A percentile compares a stretch with the other conserved stretches of the same genome.
phyloP scores from a whole-genome alignment of 352 stramenopile genomes.

The Pythium sukuiense region DNA sequence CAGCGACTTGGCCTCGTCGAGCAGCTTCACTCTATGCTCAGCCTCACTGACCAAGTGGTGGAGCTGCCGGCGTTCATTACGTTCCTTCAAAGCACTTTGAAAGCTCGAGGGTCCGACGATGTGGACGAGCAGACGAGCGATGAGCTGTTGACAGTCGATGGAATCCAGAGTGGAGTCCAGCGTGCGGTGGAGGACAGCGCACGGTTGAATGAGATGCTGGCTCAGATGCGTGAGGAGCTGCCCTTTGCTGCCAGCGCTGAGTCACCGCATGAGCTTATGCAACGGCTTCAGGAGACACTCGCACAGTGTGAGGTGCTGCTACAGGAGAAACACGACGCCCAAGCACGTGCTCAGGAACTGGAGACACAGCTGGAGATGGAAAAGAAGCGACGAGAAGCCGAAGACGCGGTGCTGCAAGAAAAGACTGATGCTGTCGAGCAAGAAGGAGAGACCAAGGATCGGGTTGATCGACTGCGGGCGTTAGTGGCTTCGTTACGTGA shows the following conservation, averaged over 20 bases:
- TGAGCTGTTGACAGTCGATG: background rate
- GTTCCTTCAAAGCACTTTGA: conserved; percentile 23
- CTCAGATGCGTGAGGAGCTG: conserved; percentile 24
- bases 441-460: conserved; percentile 5
- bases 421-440: background rate
- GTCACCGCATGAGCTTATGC: conserved; percentile 35
- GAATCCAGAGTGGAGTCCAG: background rate
- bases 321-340: conserved; percentile 7
- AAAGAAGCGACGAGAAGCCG: conserved; percentile 24
- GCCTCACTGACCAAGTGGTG: conserved; percentile 29
- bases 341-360: conserved; percentile 23
- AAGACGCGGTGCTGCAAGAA: conserved; percentile 28
- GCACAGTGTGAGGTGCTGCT: conserved; percentile 17
- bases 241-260: conserved; percentile 34
- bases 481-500: conserved; percentile 31
- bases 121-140: background rate
- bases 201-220: background rate
- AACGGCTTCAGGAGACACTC: conserved; percentile 33
- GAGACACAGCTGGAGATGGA: conserved; percentile 21
- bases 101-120: background rate
- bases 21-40: conserved; percentile 30
- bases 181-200: conserved; percentile 9
- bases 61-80: conserved; percentile 40
- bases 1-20: conserved; percentile 37
- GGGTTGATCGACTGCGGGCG: conserved; percentile 29